A percentile compares a stretch with the other conserved stretches of the same genome.
These are phyloP conservation scores for Colletotrichum sublineola DNA, from an alignment of 2,329 filamentous ascomycete species.

Conservation along the genomic window DNA sequence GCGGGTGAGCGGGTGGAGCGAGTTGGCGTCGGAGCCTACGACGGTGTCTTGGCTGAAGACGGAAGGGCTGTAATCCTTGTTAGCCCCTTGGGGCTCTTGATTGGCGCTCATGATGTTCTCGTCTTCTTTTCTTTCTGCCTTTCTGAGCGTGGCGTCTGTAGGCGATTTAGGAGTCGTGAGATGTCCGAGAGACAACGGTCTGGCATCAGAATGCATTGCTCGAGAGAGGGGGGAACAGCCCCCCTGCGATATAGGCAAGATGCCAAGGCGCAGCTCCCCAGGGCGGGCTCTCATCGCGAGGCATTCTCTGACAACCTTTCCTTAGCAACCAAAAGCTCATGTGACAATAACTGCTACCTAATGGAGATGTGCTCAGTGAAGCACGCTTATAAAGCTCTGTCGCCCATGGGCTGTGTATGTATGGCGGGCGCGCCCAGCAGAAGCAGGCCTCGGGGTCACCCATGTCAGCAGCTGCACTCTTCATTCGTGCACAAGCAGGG, in stretches of 20 bases:
- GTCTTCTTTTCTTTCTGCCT: not conserved
- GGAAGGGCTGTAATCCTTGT: constrained; percentile 8
- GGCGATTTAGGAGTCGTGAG: not conserved
- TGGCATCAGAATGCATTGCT: not conserved
- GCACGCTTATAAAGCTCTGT: not conserved
- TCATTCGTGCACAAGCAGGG: not conserved
- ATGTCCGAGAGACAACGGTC: too few relatives aligned
- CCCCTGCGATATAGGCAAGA: not conserved
- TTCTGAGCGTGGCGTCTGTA: not conserved
- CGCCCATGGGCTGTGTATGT: not conserved
- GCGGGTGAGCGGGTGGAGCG: constrained; percentile 20
- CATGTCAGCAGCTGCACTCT: not conserved
- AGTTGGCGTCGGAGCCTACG: constrained; percentile 31
- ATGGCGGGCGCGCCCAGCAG: not conserved
- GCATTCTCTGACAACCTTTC: not conserved
- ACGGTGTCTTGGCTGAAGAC: constrained; percentile 36
- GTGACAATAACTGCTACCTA: not conserved
- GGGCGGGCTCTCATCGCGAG: not conserved
- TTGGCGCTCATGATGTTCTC: not conserved
- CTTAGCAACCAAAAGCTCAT: not conserved
- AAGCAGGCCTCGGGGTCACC: not conserved
- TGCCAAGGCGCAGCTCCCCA: not conserved
- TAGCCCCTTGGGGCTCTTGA: not conserved
- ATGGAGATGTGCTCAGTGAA: not conserved
- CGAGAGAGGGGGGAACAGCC: not conserved